These are phyloP conservation scores for Quercus gilva DNA, from an alignment of 306 rosid species.

Conservation along the genomic window DNA sequence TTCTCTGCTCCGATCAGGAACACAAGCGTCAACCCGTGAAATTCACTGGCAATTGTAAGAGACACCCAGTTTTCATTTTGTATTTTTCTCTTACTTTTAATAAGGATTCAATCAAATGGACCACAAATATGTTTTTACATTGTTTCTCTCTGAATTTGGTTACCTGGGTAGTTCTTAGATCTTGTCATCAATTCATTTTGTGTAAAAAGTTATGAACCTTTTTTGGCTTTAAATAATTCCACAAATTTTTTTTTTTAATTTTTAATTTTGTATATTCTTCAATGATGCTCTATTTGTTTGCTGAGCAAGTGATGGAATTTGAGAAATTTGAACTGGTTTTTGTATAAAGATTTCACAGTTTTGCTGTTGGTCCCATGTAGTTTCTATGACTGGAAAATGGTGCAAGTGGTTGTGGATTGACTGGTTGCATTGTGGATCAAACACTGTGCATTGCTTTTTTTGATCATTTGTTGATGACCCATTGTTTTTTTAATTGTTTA, in stretches of 20 bases:
- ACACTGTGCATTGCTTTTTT: neutral
- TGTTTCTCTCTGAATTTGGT: slow-evolving; percentile 8
- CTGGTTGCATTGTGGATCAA: slow-evolving; percentile 27
- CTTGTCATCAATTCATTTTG: slow-evolving; percentile 20
- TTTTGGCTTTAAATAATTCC: neutral
- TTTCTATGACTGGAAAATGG: neutral
- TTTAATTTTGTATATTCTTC: too few relatives aligned
- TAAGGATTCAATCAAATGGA: neutral
- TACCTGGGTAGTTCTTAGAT: slow-evolving; percentile 36
- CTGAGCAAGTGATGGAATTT: slow-evolving; percentile 22
- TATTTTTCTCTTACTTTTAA: neutral
- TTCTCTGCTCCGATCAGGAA: neutral
- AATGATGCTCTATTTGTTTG: neutral
- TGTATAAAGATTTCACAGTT: neutral
- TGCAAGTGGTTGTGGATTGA: slow-evolving; percentile 10
- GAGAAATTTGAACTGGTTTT: slow-evolving; percentile 9
- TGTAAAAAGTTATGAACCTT: neutral
- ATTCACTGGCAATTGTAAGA: too few relatives aligned
- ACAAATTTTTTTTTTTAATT: neutral
- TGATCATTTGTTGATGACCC: too few relatives aligned
- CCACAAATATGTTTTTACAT: neutral
- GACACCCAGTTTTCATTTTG: neutral
- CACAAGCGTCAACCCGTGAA: neutral
- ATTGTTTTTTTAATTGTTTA: too few relatives aligned
- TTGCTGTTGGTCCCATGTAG: neutral